Evolutionary conservation across 352 stramenopile genomes (phyloP).

Genomic region (Globisporangium abappressorium): DNA sequence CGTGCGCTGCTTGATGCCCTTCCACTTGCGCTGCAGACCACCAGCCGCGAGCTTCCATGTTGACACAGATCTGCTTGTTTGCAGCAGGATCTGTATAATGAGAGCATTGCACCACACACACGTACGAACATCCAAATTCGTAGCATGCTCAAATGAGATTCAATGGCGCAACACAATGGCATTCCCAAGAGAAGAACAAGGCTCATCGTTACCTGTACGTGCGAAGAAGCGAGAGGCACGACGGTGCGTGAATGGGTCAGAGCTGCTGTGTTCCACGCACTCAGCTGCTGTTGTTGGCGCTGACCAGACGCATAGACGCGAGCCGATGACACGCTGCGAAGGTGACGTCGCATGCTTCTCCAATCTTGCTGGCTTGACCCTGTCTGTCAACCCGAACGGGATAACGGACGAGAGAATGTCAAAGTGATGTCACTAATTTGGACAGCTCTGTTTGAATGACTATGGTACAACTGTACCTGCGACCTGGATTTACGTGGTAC

Average conservation of each 20-base stretch:
- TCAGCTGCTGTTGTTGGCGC: not conserved
- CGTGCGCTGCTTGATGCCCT: conserved; percentile 78
- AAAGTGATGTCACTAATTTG: not conserved
- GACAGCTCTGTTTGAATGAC: too few relatives aligned
- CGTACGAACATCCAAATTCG: not conserved
- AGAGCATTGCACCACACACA: not conserved
- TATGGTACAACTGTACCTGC: too few relatives aligned
- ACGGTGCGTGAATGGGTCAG: not conserved
- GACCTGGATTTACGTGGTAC: not conserved
- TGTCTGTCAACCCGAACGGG: not conserved
- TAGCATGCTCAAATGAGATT: not conserved
- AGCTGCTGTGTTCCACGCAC: not conserved
- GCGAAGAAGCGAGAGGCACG: not conserved
- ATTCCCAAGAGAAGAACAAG: not conserved
- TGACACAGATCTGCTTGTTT: conserved; percentile 30
- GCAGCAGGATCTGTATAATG: not conserved
- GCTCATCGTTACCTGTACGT: not conserved
- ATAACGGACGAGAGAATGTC: not conserved
- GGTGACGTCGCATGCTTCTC: conserved; percentile 7
- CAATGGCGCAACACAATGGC: not conserved
- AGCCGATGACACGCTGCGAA: conserved; percentile 1
- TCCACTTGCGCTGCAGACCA: conserved; percentile 78
- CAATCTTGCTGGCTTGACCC: not conserved
- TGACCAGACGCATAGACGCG: not conserved
- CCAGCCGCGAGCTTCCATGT: conserved; percentile 77